Base-by-base conservation (phyloP, 1,139 yeast genomes). In the Scheffersomyces insectosa region DNA sequence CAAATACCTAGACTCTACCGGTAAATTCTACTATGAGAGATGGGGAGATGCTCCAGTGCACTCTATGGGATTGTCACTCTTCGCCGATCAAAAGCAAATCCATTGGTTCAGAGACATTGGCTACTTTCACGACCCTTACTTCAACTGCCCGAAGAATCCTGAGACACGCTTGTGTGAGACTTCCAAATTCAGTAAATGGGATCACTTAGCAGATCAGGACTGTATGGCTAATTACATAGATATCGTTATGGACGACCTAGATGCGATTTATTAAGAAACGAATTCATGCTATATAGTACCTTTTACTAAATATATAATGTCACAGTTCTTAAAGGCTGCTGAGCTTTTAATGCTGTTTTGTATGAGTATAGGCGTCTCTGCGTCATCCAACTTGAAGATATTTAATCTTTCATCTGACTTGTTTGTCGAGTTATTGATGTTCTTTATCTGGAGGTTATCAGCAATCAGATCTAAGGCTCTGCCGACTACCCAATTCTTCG, bases 21-120 rank as follows among this genome's bases (percentile, higher is more conserved):
- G 96, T 11, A 90, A 90, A 3, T 88, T 88, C 57, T 88, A 86
- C 59, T 88, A 88, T 55, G 96, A 88, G 61, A 66, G 96, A 45
- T 88, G 96, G 96, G 96, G 96, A 1, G 96, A 88, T 64, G 96
- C 96, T 0, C 96, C 96, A 0, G 91, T 88, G 1, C 95, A 86
- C 60, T 80, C 90, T 1, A 62, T 88, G 37, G 95, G 91, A 0
- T 66, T 88, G 20, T 85, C 83, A 0, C 63, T 89, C 39, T 88
- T 90, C 65, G 87, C 87, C 14, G 89, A 85, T 53, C 82, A 78
- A 52, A 63, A 70, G 11, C 76, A 80, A 47, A 73, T 89, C 35
- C 96, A 89, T 59, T 90, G 96, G 93, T 89, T 89, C 61, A 77
- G 90, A 60, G 97, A 88, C 58, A 83, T 88, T 42, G 96, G 96